A percentile compares a stretch with the other conserved stretches of the same genome.
Conservation (phyloP, 2,329 filamentous ascomycete genomes). For the Raffaelea arxii region DNA sequence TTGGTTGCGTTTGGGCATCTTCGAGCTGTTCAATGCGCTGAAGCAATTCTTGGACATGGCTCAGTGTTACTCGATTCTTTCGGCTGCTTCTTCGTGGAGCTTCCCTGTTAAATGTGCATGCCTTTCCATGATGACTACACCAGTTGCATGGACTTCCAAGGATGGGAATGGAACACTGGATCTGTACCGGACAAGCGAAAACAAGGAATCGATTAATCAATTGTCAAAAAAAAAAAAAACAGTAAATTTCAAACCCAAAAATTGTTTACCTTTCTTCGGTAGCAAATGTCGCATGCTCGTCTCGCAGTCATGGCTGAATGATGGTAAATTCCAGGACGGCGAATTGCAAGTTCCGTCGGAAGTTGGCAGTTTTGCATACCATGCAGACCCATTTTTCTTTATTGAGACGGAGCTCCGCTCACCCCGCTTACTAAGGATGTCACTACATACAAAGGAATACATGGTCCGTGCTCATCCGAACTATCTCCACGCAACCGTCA, state of each 20-base stretch:
- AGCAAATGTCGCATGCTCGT: background rate
- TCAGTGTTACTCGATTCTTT: background rate
- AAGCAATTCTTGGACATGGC: background rate
- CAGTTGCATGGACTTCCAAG: background rate
- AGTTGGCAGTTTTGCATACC: too few relatives aligned
- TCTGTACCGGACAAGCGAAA: too few relatives aligned
- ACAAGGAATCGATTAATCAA: background rate
- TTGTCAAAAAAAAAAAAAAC: background rate
- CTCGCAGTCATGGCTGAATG: background rate
- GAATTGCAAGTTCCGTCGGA: background rate
- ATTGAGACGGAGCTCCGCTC: too few relatives aligned
- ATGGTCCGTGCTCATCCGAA: too few relatives aligned
- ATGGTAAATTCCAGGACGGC: background rate
- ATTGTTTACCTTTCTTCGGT: background rate
- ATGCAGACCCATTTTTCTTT: too few relatives aligned
- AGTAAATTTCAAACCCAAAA: too few relatives aligned
- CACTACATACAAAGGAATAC: too few relatives aligned
- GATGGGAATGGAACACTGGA: background rate
- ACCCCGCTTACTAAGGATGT: too few relatives aligned
- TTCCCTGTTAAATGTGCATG: background rate
- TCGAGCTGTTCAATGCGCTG: background rate
- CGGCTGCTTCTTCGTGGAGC: background rate
- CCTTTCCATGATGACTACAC: background rate
- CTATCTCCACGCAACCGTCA: background rate
- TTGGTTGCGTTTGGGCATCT: background rate